phyloP scores from a whole-genome alignment of 208 protist species.

The Sergeia podlipaevii region DNA sequence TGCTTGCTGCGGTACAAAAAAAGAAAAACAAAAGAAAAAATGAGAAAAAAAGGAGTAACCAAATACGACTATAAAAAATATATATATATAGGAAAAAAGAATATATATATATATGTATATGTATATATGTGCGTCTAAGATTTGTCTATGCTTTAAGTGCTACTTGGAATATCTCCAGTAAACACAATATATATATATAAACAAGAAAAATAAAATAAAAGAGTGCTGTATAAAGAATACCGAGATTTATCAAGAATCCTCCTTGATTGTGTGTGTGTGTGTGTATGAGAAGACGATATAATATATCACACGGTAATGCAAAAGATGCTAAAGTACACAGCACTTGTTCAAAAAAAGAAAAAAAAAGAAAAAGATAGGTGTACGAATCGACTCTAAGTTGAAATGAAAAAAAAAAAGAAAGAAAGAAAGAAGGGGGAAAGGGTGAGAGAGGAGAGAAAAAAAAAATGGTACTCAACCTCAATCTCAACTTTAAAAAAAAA shows the following conservation, averaged over 20 bases:
- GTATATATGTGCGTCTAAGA: too few species aligned
- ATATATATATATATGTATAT: constrained; percentile 7
- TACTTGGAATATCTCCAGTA: too few species aligned
- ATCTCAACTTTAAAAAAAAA: too few species aligned
- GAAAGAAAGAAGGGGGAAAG: constrained; percentile 7
- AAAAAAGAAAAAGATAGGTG: background rate
- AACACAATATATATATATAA: too few species aligned
- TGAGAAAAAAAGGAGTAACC: background rate
- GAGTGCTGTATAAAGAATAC: too few species aligned
- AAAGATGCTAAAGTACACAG: background rate
- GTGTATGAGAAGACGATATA: background rate
- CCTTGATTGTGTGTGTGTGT: constrained; percentile 7
- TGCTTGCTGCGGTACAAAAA: constrained; percentile 5
- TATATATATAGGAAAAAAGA: constrained; percentile 4
- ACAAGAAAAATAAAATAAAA: too few species aligned
- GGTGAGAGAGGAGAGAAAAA: constrained; percentile 8
- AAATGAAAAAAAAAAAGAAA: constrained; percentile 5
- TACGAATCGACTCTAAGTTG: constrained; percentile 8
- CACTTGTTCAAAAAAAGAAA: background rate
- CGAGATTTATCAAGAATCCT: too few species aligned
- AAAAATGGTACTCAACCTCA: background rate
- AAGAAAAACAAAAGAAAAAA: background rate
- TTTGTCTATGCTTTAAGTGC: too few species aligned
- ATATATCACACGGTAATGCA: background rate
- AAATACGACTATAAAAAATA: background rate